Evolutionary conservation across 805 yeast species (phyloP).

Genomic region (Wickerhamia fluorescens): DNA sequence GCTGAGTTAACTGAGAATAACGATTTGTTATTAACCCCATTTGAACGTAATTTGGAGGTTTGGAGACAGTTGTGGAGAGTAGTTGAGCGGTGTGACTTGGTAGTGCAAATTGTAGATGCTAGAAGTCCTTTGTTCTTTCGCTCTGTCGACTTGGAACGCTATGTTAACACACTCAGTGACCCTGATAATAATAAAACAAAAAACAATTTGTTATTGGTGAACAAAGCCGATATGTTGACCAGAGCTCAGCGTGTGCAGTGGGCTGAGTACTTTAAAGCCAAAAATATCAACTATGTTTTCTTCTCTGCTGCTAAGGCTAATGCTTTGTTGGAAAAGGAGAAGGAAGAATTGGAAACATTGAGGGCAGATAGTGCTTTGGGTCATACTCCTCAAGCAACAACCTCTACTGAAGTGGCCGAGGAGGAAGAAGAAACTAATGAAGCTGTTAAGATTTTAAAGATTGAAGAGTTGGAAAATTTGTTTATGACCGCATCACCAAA

Average conservation of each 20-base stretch:
- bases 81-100: conserved; percentile 85
- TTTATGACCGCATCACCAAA: conserved; percentile 76
- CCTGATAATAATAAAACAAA: conserved; percentile 46
- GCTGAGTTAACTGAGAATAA: conserved; percentile 80
- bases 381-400: not conserved
- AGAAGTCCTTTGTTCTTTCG: conserved; percentile 88
- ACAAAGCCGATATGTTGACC: conserved; percentile 86
- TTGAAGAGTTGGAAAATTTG: conserved; percentile 77
- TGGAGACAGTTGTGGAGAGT: conserved; percentile 99
- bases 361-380: conserved; percentile 8
- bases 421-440: conserved; percentile 19
- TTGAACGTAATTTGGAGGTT: conserved; percentile 93
- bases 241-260: conserved; percentile 71
- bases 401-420: conserved; percentile 18
- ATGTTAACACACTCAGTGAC: conserved; percentile 66
- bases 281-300: conserved; percentile 76
- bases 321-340: conserved; percentile 61
- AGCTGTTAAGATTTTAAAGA: conserved; percentile 53
- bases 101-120: conserved; percentile 97
- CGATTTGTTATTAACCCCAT: conserved; percentile 86
- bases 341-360: conserved; percentile 30
- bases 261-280: conserved; percentile 73
- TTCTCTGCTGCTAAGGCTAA: conserved; percentile 89
- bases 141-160: conserved; percentile 77
- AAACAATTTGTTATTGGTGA: conserved; percentile 75